Percentiles rank a stretch among this genome's conserved stretches.
phyloP scores from a whole-genome alignment of 306 rosid species.

The Comarum palustre region DNA sequence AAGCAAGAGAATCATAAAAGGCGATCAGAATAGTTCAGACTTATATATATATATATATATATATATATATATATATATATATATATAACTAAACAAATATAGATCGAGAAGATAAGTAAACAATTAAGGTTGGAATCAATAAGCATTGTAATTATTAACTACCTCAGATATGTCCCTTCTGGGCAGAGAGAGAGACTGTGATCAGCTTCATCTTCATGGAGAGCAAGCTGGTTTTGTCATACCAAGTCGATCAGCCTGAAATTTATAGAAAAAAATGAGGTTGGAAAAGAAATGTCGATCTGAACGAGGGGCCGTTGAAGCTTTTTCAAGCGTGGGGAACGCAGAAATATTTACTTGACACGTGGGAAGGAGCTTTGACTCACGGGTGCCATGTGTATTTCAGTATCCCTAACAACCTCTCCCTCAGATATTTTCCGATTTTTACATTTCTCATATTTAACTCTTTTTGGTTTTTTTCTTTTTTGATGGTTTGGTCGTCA shows the following conservation, averaged over 20 bases:
- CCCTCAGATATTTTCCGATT: not conserved
- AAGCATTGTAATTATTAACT: not conserved
- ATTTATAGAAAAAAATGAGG: conserved; percentile 1
- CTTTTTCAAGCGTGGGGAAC: not conserved
- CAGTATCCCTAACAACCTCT: conserved; percentile 16
- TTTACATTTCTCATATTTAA: not conserved
- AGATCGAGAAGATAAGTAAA: not conserved
- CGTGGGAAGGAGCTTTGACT: conserved; percentile 25
- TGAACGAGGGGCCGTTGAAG: not conserved
- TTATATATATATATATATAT: too few relatives aligned
- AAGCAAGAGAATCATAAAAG: not conserved
- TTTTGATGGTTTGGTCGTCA: not conserved
- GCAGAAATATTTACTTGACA: not conserved
- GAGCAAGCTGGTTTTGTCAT: too few relatives aligned
- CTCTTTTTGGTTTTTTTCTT: not conserved
- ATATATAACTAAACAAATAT: not conserved
- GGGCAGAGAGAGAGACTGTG: not conserved
- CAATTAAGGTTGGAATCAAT: not conserved
- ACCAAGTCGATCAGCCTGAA: not conserved
- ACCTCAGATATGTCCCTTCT: not conserved
- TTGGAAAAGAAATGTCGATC: not conserved
- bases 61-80: too few relatives aligned
- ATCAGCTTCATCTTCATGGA: not conserved
- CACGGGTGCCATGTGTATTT: conserved; percentile 22
- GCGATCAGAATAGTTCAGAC: not conserved